These are phyloP conservation scores for Thelephora ganbajun DNA, from an alignment of 768 basidiomycete species.

Conservation along the genomic window DNA sequence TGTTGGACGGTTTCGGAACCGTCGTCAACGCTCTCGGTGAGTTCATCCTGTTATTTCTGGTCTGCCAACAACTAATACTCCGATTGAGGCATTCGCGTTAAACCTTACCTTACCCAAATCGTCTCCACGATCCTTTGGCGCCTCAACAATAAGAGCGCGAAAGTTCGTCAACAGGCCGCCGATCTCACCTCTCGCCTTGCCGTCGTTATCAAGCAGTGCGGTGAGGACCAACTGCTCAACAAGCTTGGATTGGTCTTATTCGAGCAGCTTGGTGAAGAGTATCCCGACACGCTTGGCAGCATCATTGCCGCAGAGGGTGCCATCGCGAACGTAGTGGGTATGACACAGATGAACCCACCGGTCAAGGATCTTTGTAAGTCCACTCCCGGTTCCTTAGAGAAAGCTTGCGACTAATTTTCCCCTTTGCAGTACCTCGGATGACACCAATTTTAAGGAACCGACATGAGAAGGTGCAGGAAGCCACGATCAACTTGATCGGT, in stretches of 20 bases:
- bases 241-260: slow-evolving; percentile 95
- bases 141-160: slow-evolving; percentile 97
- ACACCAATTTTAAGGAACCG: slow-evolving; percentile 98
- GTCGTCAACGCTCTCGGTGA: slow-evolving; percentile 85
- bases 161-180: slow-evolving; percentile 98
- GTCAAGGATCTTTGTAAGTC: slow-evolving; percentile 95
- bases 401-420: slow-evolving; percentile 7
- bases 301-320: slow-evolving; percentile 98
- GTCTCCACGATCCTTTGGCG: slow-evolving; percentile 99
- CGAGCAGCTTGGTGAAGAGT: slow-evolving; percentile 98
- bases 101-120: slow-evolving; percentile 97
- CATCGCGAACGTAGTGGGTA: slow-evolving; percentile 98
- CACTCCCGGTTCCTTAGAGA: neutral
- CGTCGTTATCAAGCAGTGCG: slow-evolving; percentile 97
- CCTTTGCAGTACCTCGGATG: slow-evolving; percentile 84
- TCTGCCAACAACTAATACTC: neutral
- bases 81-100: slow-evolving; percentile 70
- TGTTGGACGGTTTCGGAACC: slow-evolving; percentile 97
- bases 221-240: slow-evolving; percentile 89
- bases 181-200: slow-evolving; percentile 93
- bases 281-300: slow-evolving; percentile 96
- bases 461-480: slow-evolving; percentile 99
- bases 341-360: slow-evolving; percentile 99
- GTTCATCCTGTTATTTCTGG: neutral
- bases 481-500: slow-evolving; percentile 98